These are phyloP conservation scores for Scheffersomyces segobiensis DNA, from an alignment of 1,139 yeast species.

Conservation along the genomic window DNA sequence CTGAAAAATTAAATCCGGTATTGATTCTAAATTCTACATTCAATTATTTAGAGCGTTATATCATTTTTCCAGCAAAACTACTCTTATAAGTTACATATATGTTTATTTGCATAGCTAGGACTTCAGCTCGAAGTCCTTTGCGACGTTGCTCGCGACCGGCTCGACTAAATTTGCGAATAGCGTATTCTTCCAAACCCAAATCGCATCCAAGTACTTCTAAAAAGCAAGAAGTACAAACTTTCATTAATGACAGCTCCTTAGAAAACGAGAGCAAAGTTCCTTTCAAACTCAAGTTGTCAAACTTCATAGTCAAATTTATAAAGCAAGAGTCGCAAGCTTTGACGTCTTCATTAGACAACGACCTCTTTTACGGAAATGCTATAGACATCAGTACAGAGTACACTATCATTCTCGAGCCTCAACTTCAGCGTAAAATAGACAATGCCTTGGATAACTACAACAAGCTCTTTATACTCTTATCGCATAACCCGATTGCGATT, in stretches of 20 bases:
- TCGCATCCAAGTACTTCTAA: neutral
- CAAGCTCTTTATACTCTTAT: slow-evolving; percentile 28
- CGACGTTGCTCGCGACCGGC: neutral
- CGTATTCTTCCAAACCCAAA: neutral
- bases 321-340: slow-evolving; percentile 8
- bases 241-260: neutral
- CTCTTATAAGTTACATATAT: neutral
- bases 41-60: neutral
- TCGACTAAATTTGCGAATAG: neutral
- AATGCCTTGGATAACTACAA: slow-evolving; percentile 30
- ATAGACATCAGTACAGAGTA: neutral
- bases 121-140: neutral
- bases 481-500: slow-evolving; percentile 34
- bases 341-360: slow-evolving; percentile 4
- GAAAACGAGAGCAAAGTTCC: neutral
- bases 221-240: neutral
- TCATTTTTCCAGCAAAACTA: neutral
- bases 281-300: slow-evolving; percentile 6
- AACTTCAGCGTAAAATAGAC: slow-evolving; percentile 16
- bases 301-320: slow-evolving; percentile 7
- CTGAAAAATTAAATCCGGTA: neutral
- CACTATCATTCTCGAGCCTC: slow-evolving; percentile 12
- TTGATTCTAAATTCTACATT: neutral
- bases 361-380: neutral
- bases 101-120: neutral